Percentiles rank a stretch among this genome's conserved stretches.
Conservation (phyloP, 306 rosid species). For the Boehmeria nivea region DNA sequence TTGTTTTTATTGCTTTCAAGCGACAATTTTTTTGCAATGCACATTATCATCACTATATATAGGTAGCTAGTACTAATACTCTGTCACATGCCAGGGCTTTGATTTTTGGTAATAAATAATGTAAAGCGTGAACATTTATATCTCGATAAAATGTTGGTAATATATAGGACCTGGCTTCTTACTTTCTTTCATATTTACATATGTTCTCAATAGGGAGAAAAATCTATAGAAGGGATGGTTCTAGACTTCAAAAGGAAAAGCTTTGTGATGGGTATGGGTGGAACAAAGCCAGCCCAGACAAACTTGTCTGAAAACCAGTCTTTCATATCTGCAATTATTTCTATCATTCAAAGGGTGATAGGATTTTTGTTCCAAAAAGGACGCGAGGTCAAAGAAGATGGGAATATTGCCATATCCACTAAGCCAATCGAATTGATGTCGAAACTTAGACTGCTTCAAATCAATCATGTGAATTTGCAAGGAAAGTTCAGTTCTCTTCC, state of each 20-base stretch:
- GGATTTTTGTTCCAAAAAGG: no score
- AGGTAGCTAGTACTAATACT: no score
- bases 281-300: no score
- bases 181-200: no score
- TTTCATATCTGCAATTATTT: constrained; percentile 17
- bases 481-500: constrained; percentile 42
- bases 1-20: no score
- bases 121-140: no score
- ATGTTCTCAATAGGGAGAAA: constrained; percentile 41
- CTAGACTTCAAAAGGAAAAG: constrained; percentile 32
- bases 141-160: no score
- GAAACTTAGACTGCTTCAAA: constrained; percentile 47
- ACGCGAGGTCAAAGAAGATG: constrained; percentile 18
- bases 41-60: no score
- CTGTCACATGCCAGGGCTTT: no score
- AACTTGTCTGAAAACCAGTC: constrained; percentile 20
- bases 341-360: constrained; percentile 23
- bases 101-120: no score
- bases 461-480: constrained; percentile 40
- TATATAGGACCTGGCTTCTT: no score
- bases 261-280: background rate
- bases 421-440: constrained; percentile 37
- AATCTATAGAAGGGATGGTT: constrained; percentile 37
- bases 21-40: no score
- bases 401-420: constrained; percentile 26